Base-by-base conservation (phyloP, 192 early-diverging fungal genomes). In the Coemansia sp. region DNA sequence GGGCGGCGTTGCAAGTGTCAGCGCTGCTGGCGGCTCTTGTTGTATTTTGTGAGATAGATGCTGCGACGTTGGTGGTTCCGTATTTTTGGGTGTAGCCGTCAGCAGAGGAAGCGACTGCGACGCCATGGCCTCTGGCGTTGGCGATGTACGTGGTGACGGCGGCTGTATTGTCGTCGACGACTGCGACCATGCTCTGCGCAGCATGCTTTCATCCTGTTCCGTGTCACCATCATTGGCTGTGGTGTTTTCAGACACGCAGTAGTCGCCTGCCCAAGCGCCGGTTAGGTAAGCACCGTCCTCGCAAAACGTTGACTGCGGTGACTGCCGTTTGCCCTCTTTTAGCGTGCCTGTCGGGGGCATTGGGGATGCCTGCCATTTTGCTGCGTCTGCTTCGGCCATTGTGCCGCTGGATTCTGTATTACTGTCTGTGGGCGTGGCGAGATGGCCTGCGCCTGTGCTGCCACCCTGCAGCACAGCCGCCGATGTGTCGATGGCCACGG, bases 381-480 rank as follows among this genome's bases (percentile, higher is more conserved):
- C 66, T 14, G 20, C 23, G 31, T 24, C 22, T 20, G 32, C 33
- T 21, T 52, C 61, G 42, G 68, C 66, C 25, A 65, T 50, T 20
- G 72, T 68, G 23, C 46, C 57, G 63, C 56, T 69, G 17, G 61
- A 32, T 23, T 61, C 62, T 25, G 63, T 51, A 52, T 61, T 75
- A 63, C 66, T 75, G 66, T 75, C 72, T 30, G 72, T 61, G 1
- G 72, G 72, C 3, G 72, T 74, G 32, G 61, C 66, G 20, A 68
- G 36, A 23, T 54, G 57, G 36, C 56, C 61, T 10, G 51, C 23
- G 27, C 3, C 61, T 6, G 61, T 14, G 17, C 8, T 9, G 9
- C 46, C 64, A 32, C 55, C 71, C 30, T 67, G 58, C 51, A 51
- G 36, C 11, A 22, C 29, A 21, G 64, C 59, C 22, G 64, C 7